Evolutionary conservation across 1,284 basidiomycete species (phyloP).

Genomic region (Cystobasidiaceae sp.): DNA sequence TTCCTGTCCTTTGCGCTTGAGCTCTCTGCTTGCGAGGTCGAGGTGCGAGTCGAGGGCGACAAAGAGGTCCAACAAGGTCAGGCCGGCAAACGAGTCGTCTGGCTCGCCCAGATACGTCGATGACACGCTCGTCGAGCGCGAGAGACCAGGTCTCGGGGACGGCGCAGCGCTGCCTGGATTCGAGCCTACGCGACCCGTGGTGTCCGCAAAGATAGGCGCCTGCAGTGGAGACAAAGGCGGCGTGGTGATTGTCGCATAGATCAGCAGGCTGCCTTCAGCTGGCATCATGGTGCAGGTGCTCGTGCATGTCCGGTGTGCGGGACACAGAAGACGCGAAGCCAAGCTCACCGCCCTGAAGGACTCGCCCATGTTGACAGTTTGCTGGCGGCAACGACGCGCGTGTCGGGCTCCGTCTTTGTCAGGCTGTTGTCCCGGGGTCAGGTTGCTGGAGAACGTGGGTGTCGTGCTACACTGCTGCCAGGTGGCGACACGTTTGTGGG

Average conservation of each 20-base stretch:
- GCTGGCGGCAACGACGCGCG: no score
- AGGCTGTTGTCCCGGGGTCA: no score
- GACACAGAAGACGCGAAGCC: neutral
- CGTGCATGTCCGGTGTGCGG: no score
- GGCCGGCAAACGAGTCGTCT: constrained; percentile 32
- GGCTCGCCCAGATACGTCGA: constrained; percentile 4
- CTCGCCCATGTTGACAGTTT: neutral
- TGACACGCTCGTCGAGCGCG: constrained; percentile 18
- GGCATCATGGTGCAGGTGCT: no score
- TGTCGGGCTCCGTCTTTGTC: no score
- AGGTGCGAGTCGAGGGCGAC: constrained; percentile 40
- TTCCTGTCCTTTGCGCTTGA: constrained; percentile 32
- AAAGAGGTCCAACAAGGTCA: constrained; percentile 37
- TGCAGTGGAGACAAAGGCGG: neutral
- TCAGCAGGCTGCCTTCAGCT: no score
- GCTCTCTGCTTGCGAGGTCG: constrained; percentile 36
- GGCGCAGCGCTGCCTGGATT: neutral
- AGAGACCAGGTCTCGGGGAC: constrained; percentile 13
- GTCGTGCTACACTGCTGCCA: no score
- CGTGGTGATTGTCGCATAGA: no score
- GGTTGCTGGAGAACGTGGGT: no score
- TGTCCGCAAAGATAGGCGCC: neutral
- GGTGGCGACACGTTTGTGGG: no score
- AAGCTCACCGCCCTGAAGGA: neutral
- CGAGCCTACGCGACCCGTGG: neutral